Conservation (phyloP, 2,329 filamentous ascomycete genomes). For the Alternaria longipes region DNA sequence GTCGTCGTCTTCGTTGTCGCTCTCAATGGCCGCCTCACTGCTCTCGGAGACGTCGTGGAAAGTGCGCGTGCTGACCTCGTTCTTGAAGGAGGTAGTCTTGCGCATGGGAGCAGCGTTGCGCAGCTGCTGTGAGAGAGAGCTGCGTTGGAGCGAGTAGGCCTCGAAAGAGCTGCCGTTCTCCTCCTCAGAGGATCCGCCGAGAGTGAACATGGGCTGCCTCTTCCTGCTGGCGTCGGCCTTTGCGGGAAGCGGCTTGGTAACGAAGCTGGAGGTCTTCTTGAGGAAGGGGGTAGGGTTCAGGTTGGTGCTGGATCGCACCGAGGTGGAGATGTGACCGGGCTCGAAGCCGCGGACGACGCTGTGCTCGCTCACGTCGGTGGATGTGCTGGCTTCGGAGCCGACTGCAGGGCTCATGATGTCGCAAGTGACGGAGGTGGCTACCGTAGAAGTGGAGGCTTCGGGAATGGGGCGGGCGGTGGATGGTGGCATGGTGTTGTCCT, state of each 20-base stretch:
- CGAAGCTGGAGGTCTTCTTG: conserved; percentile 56
- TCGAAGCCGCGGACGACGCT: conserved; percentile 89
- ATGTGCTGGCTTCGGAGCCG: conserved; percentile 69
- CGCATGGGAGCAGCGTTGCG: conserved; percentile 60
- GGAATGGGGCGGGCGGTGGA: conserved; percentile 59
- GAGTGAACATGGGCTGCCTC: conserved; percentile 74
- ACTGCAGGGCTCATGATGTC: conserved; percentile 53
- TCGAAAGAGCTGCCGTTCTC: conserved; percentile 82
- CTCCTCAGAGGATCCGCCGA: conserved; percentile 84
- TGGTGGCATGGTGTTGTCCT: conserved; percentile 48
- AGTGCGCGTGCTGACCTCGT: conserved; percentile 74
- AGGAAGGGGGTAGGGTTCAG: conserved; percentile 69
- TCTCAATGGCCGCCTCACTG: conserved; percentile 68
- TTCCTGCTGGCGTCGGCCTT: conserved; percentile 62
- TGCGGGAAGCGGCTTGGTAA: conserved; percentile 39
- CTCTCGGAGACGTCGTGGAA: conserved; percentile 66
- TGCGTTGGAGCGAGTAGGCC: conserved; percentile 61
- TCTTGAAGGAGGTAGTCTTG: conserved; percentile 85
- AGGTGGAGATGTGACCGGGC: conserved; percentile 75
- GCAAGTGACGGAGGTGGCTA: conserved; percentile 54
- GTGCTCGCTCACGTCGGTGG: conserved; percentile 67
- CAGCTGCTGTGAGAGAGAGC: conserved; percentile 64
- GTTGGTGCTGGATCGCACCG: conserved; percentile 69
- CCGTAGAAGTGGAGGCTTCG: conserved; percentile 68
- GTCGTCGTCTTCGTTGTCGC: conserved; percentile 67